Evolutionary conservation across 768 basidiomycete species (phyloP).

Genomic region (Dentipellis fragilis): DNA sequence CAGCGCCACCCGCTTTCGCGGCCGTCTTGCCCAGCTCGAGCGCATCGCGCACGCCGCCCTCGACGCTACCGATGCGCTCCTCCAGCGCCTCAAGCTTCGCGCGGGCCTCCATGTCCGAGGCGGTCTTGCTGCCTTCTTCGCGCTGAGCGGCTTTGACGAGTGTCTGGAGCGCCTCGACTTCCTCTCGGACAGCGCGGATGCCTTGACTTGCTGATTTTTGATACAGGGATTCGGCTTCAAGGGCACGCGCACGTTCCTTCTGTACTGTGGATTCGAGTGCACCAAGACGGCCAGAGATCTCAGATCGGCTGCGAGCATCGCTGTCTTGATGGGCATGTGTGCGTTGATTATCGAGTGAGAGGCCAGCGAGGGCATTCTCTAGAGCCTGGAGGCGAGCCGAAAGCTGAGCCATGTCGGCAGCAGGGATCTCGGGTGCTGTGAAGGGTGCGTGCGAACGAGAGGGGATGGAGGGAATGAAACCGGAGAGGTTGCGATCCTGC

Average conservation of each 20-base stretch:
- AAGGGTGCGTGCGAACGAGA: constrained; percentile 25
- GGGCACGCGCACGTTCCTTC: constrained; percentile 32
- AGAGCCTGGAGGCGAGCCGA: constrained; percentile 50
- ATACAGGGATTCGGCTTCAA: constrained; percentile 43
- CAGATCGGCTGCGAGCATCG: constrained; percentile 37
- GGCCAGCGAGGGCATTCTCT: constrained; percentile 50
- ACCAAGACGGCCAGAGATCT: constrained; percentile 45
- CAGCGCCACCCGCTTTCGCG: constrained; percentile 24
- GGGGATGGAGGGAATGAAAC: constrained; percentile 16
- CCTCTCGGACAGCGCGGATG: constrained; percentile 13
- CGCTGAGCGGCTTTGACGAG: constrained; percentile 24
- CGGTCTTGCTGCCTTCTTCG: constrained; percentile 9
- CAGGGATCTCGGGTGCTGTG: constrained; percentile 45
- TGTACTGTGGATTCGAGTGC: constrained; percentile 46
- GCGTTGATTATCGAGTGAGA: constrained; percentile 47
- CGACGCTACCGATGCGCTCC: constrained; percentile 49
- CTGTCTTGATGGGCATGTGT: constrained; percentile 41
- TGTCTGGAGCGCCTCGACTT: constrained; percentile 9
- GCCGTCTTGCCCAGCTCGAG: constrained; percentile 52
- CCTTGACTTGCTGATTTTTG: constrained; percentile 23
- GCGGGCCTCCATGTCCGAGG: constrained; percentile 46
- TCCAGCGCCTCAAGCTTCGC: constrained; percentile 47
- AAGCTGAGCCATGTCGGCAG: constrained; percentile 58
- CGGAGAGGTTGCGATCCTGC: constrained; percentile 17
- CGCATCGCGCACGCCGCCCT: constrained; percentile 60